A percentile compares a stretch with the other conserved stretches of the same genome.
Conservation (phyloP, 2,329 filamentous ascomycete species). For the Emericellopsis atlantica region DNA sequence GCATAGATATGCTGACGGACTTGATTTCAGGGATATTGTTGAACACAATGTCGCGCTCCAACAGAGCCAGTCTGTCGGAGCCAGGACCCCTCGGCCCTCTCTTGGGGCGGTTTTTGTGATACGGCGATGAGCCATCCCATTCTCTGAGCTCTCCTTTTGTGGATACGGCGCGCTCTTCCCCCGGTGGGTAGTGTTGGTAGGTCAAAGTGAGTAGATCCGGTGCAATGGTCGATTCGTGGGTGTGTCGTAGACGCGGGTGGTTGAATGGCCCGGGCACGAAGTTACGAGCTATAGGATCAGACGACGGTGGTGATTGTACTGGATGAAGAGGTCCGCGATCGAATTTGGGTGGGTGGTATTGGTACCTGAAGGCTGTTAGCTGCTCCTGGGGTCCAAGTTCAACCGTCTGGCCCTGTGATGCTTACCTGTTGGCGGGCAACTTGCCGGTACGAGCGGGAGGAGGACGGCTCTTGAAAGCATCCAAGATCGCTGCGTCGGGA, state of each 20-base stretch:
- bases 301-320: constrained; percentile 75
- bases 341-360: constrained; percentile 89
- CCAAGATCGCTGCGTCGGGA: constrained; percentile 21
- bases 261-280: constrained; percentile 89
- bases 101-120: constrained; percentile 81
- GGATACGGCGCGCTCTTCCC: constrained; percentile 39
- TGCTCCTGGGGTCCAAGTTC: not conserved
- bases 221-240: constrained; percentile 75
- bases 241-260: constrained; percentile 76
- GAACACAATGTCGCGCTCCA: constrained; percentile 67
- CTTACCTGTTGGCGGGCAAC: constrained; percentile 35
- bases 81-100: constrained; percentile 69
- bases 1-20: constrained; percentile 69
- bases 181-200: constrained; percentile 77
- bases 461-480: constrained; percentile 27
- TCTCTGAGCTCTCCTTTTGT: constrained; percentile 55
- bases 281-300: constrained; percentile 76
- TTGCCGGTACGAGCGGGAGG: constrained; percentile 20
- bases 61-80: constrained; percentile 50
- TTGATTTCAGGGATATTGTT: constrained; percentile 74
- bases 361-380: constrained; percentile 52
- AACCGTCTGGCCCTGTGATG: not conserved
- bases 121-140: constrained; percentile 87
- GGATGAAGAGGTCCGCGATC: constrained; percentile 89
- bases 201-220: constrained; percentile 79